phyloP scores from a whole-genome alignment of 1,284 basidiomycete genomes.

The Trametes hirsuta region DNA sequence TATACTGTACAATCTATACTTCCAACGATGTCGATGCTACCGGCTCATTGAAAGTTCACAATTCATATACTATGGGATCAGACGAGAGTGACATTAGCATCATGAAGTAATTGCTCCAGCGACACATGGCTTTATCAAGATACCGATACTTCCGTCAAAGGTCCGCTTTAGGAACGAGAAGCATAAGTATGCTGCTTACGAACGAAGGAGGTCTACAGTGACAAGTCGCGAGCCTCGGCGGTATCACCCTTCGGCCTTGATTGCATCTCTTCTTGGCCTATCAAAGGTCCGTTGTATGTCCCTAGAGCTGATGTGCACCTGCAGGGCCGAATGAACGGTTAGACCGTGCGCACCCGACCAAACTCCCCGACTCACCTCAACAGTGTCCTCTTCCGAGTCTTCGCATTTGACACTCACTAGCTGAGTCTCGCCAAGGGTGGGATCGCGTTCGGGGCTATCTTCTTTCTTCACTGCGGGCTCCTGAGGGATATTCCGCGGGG shows the following conservation, averaged over 20 bases:
- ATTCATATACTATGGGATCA: too few species aligned
- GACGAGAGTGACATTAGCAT: too few species aligned
- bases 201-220: neutral
- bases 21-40: too few species aligned
- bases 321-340: neutral
- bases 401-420: neutral
- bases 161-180: too few species aligned
- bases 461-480: neutral
- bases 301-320: slow-evolving; percentile 6
- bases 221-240: neutral
- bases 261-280: neutral
- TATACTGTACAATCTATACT: too few species aligned
- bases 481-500: neutral
- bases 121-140: too few species aligned
- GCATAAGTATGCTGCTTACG: neutral
- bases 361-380: neutral
- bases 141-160: too few species aligned
- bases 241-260: neutral
- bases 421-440: neutral
- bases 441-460: neutral
- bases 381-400: neutral
- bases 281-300: neutral
- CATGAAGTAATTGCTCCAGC: too few species aligned
- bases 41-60: too few species aligned
- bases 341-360: too few species aligned